phyloP scores from a whole-genome alignment of 2,329 filamentous ascomycete genomes.

The Balansia obtecta region DNA sequence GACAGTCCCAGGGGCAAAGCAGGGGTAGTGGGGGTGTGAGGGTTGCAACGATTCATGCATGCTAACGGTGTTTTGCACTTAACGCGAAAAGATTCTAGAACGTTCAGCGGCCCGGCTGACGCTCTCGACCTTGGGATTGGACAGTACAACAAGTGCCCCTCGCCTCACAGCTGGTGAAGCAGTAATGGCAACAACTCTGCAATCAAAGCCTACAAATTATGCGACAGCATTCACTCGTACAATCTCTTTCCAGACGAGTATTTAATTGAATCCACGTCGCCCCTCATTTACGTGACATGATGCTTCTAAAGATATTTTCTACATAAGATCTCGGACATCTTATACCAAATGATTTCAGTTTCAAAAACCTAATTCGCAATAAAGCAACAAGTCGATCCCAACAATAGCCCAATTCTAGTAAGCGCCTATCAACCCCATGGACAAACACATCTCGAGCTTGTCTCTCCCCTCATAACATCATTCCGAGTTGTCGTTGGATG shows the following conservation, averaged over 20 bases:
- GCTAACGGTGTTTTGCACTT: constrained; percentile 21
- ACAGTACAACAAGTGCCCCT: too few species aligned
- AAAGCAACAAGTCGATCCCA: not conserved
- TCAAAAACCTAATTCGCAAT: not conserved
- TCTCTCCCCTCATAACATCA: not conserved
- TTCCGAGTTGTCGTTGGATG: constrained; percentile 17
- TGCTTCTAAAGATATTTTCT: not conserved
- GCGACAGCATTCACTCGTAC: not conserved
- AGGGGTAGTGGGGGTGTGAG: not conserved
- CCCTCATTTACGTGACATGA: not conserved
- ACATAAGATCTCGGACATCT: not conserved
- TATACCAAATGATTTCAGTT: not conserved
- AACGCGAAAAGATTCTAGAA: constrained; percentile 28
- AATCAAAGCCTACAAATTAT: not conserved
- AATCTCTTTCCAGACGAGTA: not conserved
- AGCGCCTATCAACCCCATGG: not conserved
- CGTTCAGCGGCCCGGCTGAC: constrained; percentile 26
- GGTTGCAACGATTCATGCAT: not conserved
- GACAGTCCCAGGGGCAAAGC: not conserved
- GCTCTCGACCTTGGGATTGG: not conserved
- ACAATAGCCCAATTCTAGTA: not conserved
- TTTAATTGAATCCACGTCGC: too few species aligned
- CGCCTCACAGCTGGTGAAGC: not conserved
- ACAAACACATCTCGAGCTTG: too few species aligned
- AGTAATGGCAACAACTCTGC: not conserved